These are phyloP conservation scores for Neobulgaria alba DNA, from an alignment of 2,329 filamentous ascomycete genomes.

Conservation along the genomic window DNA sequence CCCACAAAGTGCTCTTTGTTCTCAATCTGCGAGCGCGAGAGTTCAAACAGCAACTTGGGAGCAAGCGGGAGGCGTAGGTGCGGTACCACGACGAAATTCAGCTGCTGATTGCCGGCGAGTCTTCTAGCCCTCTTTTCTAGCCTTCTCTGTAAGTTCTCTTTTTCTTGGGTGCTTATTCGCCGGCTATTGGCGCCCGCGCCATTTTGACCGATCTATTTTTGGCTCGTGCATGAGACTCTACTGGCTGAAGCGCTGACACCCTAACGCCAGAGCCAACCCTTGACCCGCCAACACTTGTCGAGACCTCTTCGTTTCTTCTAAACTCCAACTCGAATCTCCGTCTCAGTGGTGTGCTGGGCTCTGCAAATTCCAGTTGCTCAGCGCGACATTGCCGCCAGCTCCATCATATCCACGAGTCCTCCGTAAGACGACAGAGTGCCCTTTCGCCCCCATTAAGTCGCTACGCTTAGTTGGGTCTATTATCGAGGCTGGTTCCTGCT, in stretches of 20 bases:
- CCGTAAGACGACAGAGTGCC: not conserved
- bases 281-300: conserved; percentile 14
- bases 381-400: conserved; percentile 8
- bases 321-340: conserved; percentile 10
- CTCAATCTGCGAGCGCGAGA: not conserved
- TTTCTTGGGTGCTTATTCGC: conserved; percentile 10
- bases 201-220: conserved; percentile 14
- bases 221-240: conserved; percentile 12
- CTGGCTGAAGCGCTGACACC: conserved; percentile 18
- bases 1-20: not conserved
- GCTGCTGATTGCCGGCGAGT: conserved; percentile 7
- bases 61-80: not conserved
- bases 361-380: conserved; percentile 10
- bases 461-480: not conserved
- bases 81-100: not conserved
- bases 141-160: conserved; percentile 10
- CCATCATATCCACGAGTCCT: conserved; percentile 1
- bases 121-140: conserved; percentile 5
- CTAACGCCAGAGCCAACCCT: conserved; percentile 13
- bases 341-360: conserved; percentile 9
- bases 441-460: not conserved
- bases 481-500: conserved; percentile 9
- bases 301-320: conserved; percentile 12
- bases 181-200: conserved; percentile 13
- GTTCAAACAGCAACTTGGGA: too few species aligned